Evolutionary conservation across 805 yeast species (phyloP).

Genomic region (Groenewaldozyma salmanticensis): DNA sequence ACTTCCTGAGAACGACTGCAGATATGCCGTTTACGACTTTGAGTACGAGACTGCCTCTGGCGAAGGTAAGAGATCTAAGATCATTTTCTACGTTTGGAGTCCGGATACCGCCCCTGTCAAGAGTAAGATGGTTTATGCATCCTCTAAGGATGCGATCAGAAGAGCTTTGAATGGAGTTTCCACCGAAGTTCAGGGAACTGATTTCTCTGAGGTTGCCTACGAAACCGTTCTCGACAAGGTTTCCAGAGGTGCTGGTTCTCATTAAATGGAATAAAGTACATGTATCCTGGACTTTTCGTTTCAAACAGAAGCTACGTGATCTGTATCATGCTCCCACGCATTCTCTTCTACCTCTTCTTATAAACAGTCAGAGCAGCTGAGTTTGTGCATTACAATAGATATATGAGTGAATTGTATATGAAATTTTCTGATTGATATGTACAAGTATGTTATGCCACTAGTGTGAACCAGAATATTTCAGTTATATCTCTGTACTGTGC

Average conservation of each 20-base stretch:
- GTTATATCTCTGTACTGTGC: no score
- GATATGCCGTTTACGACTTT: conserved; percentile 94
- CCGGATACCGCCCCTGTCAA: conserved; percentile 96
- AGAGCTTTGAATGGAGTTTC: conserved; percentile 94
- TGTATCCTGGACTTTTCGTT: no score
- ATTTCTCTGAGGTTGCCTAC: conserved; percentile 91
- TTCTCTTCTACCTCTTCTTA: no score
- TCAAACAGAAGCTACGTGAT: no score
- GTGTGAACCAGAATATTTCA: no score
- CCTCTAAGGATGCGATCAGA: conserved; percentile 97
- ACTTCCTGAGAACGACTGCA: conserved; percentile 92
- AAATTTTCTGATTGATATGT: no score
- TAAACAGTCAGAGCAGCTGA: no score
- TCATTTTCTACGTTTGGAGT: conserved; percentile 80
- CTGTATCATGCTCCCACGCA: no score
- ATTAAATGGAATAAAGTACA: no score
- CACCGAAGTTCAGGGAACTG: conserved; percentile 95
- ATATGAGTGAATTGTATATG: no score
- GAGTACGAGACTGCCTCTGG: conserved; percentile 84
- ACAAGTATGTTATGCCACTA: no score
- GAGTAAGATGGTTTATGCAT: conserved; percentile 93
- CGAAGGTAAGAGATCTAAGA: conserved; percentile 86
- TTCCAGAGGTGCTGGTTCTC: conserved; percentile 67
- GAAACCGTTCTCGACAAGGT: conserved; percentile 88
- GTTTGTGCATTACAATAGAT: no score